Percentiles rank a stretch among this genome's conserved stretches.
phyloP scores from a whole-genome alignment of 1,284 basidiomycete genomes.

The Sporisorium graminicola region DNA sequence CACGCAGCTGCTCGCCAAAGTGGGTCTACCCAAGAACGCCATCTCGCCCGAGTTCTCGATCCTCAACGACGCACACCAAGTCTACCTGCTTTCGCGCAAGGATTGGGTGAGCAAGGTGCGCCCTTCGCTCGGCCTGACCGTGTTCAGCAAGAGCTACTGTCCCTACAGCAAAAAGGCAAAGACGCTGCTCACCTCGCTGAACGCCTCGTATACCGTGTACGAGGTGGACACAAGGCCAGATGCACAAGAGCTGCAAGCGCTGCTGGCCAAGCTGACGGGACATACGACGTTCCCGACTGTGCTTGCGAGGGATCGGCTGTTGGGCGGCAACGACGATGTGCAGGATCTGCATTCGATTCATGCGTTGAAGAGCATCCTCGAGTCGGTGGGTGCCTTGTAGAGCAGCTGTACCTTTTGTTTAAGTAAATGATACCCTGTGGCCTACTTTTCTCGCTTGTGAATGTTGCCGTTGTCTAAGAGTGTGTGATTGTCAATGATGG shows the following conservation, averaged over 20 bases:
- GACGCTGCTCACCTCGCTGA: constrained; percentile 25
- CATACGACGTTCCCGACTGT: constrained; percentile 52
- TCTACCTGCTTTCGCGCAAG: constrained; percentile 33
- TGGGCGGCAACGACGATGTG: constrained; percentile 50
- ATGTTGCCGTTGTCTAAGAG: too few relatives aligned
- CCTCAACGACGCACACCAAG: constrained; percentile 26
- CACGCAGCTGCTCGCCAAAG: constrained; percentile 36
- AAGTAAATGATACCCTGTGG: constrained; percentile 9
- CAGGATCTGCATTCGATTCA: constrained; percentile 16
- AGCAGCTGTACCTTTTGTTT: too few relatives aligned
- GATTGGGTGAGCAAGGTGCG: constrained; percentile 40
- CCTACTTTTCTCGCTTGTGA: neutral
- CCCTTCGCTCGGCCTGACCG: constrained; percentile 23
- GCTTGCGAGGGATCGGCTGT: constrained; percentile 26
- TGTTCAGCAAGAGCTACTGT: constrained; percentile 55
- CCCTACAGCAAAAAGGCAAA: constrained; percentile 48
- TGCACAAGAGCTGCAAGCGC: constrained; percentile 34
- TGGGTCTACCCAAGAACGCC: constrained; percentile 22
- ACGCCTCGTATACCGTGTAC: constrained; percentile 37
- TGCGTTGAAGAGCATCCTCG: constrained; percentile 27
- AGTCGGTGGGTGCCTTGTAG: constrained; percentile 29
- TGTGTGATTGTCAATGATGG: neutral
- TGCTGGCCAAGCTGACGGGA: constrained; percentile 34
- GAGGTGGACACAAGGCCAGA: constrained; percentile 46
- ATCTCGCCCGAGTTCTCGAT: constrained; percentile 18